Conservation (phyloP, 129 eudicot genomes). For the Ambrosia artemisiifolia region DNA sequence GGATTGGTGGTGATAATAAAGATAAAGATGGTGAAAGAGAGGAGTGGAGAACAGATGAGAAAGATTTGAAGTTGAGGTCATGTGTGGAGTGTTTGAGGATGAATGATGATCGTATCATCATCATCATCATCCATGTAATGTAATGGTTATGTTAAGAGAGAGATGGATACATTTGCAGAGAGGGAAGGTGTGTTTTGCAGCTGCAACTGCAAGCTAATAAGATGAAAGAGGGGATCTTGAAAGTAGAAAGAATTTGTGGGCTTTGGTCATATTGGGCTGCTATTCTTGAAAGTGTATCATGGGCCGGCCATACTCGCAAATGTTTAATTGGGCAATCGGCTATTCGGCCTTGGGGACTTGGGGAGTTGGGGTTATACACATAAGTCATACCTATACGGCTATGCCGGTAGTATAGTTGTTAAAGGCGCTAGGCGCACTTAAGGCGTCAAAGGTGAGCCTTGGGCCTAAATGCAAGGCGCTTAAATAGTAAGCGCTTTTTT, state of each 20-base stretch:
- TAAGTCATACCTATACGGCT: too few relatives aligned
- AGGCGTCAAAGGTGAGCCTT: too few relatives aligned
- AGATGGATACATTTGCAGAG: slow-evolving; percentile 22
- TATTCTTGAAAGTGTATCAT: too few relatives aligned
- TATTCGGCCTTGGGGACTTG: too few relatives aligned
- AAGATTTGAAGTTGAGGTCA: slow-evolving; percentile 15
- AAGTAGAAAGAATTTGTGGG: slow-evolving; percentile 5
- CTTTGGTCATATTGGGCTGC: neutral
- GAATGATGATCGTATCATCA: slow-evolving; percentile 42
- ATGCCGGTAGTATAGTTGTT: too few relatives aligned
- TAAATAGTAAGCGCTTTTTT: too few relatives aligned
- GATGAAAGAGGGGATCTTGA: slow-evolving; percentile 9
- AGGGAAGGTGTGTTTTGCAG: slow-evolving; percentile 20
- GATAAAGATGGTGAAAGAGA: slow-evolving; percentile 15
- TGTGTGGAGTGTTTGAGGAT: slow-evolving; percentile 14
- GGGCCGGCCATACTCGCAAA: too few relatives aligned
- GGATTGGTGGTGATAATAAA: slow-evolving; percentile 11
- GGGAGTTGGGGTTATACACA: too few relatives aligned
- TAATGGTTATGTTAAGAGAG: neutral
- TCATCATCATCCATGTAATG: slow-evolving; percentile 37
- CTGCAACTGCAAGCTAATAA: slow-evolving; percentile 15
- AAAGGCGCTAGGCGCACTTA: too few relatives aligned
- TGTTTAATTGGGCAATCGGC: too few relatives aligned
- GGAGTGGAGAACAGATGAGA: slow-evolving; percentile 27
- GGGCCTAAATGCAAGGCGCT: too few relatives aligned